A percentile compares a stretch with the other conserved stretches of the same genome.
Conservation (phyloP, 768 basidiomycete species). For the Coprinellus micaceus region DNA sequence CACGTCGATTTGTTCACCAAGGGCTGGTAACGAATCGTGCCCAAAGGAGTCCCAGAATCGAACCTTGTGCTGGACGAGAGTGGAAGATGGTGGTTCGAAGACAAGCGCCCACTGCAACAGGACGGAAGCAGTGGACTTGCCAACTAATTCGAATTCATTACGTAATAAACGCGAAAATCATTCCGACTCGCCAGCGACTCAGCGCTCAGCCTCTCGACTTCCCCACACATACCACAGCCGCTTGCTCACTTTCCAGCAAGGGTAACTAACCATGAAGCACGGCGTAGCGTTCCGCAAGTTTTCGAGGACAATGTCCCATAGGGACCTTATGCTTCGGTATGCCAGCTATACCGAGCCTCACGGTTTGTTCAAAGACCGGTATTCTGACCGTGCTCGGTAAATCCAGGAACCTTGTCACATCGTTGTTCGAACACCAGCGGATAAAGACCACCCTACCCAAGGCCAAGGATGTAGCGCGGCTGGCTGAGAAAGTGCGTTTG, state of each 20-base stretch:
- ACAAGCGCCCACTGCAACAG: no score
- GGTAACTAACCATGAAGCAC: slow-evolving; percentile 74
- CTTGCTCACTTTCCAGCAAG: neutral
- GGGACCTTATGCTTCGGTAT: slow-evolving; percentile 90
- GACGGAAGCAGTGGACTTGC: no score
- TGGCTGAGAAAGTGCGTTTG: slow-evolving; percentile 80
- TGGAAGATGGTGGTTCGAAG: no score
- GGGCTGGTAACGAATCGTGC: no score
- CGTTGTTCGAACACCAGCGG: slow-evolving; percentile 90
- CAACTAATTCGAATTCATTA: no score
- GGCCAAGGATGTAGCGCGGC: slow-evolving; percentile 84
- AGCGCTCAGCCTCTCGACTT: slow-evolving; percentile 2
- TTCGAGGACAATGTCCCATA: slow-evolving; percentile 86
- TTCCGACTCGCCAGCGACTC: slow-evolving; percentile 2
- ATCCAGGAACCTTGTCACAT: slow-evolving; percentile 86
- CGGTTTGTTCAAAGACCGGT: slow-evolving; percentile 6
- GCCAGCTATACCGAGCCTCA: slow-evolving; percentile 13
- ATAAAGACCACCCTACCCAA: slow-evolving; percentile 95
- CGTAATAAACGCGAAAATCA: no score
- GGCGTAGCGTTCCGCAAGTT: slow-evolving; percentile 90
- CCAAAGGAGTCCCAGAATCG: no score
- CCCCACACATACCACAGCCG: neutral
- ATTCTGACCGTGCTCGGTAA: neutral
- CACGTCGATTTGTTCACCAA: no score
- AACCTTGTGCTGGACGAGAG: no score